Conservation (phyloP, 768 basidiomycete genomes). For the Russula earlei region DNA sequence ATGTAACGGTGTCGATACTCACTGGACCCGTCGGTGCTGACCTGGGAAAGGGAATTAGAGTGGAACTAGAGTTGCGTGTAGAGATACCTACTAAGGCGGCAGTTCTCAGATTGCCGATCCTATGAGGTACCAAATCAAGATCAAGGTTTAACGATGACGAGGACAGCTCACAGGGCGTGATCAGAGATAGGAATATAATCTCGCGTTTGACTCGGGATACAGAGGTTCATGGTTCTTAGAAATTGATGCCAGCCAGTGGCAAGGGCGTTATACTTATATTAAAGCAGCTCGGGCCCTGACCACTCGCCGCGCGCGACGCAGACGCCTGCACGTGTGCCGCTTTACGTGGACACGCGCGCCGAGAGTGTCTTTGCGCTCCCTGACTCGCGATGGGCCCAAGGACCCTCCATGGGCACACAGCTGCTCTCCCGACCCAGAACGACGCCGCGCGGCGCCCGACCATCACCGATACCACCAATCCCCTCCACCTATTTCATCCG, state of each 20-base stretch:
- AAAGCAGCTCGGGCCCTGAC: too few species aligned
- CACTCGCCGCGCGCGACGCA: background rate
- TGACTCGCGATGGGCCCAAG: background rate
- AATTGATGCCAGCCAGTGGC: too few species aligned
- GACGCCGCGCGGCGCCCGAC: background rate
- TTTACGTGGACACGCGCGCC: background rate
- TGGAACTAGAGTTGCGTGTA: background rate
- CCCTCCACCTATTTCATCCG: background rate
- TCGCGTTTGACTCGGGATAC: constrained; percentile 33
- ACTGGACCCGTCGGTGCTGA: constrained; percentile 81
- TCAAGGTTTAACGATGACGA: constrained; percentile 21
- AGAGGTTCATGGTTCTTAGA: constrained; percentile 9
- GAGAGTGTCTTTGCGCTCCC: background rate
- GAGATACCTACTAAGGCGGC: constrained; percentile 51
- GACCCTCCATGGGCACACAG: background rate
- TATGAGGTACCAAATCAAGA: constrained; percentile 24
- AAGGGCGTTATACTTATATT: background rate
- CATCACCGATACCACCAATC: background rate
- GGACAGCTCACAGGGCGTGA: constrained; percentile 52
- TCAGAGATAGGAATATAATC: constrained; percentile 71
- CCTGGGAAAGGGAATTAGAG: constrained; percentile 24
- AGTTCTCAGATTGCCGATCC: constrained; percentile 77
- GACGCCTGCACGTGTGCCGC: background rate
- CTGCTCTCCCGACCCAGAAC: background rate
- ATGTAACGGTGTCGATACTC: constrained; percentile 3